Percentiles rank a stretch among this genome's conserved stretches.
Evolutionary conservation across 768 basidiomycete species (phyloP).

Genomic region (Amyloporia xantha): DNA sequence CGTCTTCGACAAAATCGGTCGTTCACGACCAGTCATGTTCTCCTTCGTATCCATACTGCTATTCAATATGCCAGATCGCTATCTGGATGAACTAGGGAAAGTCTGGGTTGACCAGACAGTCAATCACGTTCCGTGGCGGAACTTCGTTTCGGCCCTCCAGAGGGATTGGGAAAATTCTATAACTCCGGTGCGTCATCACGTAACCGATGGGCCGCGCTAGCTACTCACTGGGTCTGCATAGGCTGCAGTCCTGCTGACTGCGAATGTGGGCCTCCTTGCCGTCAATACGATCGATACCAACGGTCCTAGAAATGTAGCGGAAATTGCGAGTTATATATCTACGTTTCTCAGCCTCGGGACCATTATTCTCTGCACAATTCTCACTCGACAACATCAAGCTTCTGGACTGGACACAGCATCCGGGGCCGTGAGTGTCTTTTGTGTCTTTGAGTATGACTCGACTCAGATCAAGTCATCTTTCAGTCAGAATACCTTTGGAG

Average conservation of each 20-base stretch:
- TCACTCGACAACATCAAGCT: slow-evolving; percentile 36
- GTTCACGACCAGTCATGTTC: slow-evolving; percentile 32
- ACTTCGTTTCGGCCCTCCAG: slow-evolving; percentile 37
- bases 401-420: slow-evolving; percentile 24
- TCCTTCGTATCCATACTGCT: slow-evolving; percentile 33
- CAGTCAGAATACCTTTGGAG: slow-evolving; percentile 22
- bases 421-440: slow-evolving; percentile 28
- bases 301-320: slow-evolving; percentile 19
- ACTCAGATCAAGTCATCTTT: not conserved
- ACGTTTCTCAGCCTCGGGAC: slow-evolving; percentile 35
- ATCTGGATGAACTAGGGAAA: slow-evolving; percentile 37
- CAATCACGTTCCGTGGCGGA: slow-evolving; percentile 35
- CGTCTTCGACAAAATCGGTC: slow-evolving; percentile 20
- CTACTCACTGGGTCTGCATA: no score
- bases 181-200: slow-evolving; percentile 43
- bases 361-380: slow-evolving; percentile 37
- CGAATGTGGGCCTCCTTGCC: slow-evolving; percentile 54
- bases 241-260: slow-evolving; percentile 52
- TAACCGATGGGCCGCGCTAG: no score
- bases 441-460: not conserved
- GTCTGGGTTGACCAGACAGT: slow-evolving; percentile 45
- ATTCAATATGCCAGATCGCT: slow-evolving; percentile 44
- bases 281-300: slow-evolving; percentile 35
- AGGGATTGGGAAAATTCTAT: slow-evolving; percentile 47
- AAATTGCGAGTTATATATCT: slow-evolving; percentile 40